These are phyloP conservation scores for Cordyceps cateniannulata DNA, from an alignment of 2,329 filamentous ascomycete genomes.

Conservation along the genomic window DNA sequence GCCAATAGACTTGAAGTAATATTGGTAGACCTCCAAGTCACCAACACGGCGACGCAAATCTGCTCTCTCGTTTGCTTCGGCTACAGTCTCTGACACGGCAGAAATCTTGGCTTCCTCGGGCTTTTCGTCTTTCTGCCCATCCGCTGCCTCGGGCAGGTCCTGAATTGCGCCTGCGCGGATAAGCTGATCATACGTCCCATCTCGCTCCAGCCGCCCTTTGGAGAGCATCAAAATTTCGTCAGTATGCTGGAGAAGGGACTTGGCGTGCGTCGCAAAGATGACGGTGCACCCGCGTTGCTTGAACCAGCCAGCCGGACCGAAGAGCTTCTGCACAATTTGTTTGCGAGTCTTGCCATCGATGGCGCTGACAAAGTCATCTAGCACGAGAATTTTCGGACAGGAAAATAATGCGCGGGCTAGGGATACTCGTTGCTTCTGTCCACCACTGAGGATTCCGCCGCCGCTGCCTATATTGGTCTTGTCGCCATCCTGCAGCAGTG, in stretches of 20 bases:
- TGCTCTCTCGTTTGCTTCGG: neutral
- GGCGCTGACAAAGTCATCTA: slow-evolving; percentile 29
- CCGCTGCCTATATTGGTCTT: slow-evolving; percentile 27
- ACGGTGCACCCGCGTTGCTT: slow-evolving; percentile 13
- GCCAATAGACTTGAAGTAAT: slow-evolving; percentile 17
- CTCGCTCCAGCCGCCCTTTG: neutral
- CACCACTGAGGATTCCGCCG: slow-evolving; percentile 32
- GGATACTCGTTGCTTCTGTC: slow-evolving; percentile 28
- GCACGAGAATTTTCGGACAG: slow-evolving; percentile 17
- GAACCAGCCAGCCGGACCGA: slow-evolving; percentile 13
- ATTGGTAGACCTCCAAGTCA: slow-evolving; percentile 16
- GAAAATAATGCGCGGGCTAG: slow-evolving; percentile 26
- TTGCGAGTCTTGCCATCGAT: slow-evolving; percentile 20
- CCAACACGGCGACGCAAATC: slow-evolving; percentile 13
- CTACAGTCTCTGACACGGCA: neutral
- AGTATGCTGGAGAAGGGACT: neutral
- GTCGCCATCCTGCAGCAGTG: slow-evolving; percentile 25
- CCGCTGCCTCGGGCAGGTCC: neutral
- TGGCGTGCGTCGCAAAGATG: slow-evolving; percentile 9
- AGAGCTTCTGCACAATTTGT: slow-evolving; percentile 1
- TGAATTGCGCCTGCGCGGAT: neutral
- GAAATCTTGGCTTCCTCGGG: neutral
- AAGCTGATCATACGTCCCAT: neutral
- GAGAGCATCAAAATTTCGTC: neutral
- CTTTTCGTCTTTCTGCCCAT: neutral